A percentile compares a stretch with the other conserved stretches of the same genome.
Conservation (phyloP, 2,329 filamentous ascomycete species). For the Cladosporium cucumerinum region DNA sequence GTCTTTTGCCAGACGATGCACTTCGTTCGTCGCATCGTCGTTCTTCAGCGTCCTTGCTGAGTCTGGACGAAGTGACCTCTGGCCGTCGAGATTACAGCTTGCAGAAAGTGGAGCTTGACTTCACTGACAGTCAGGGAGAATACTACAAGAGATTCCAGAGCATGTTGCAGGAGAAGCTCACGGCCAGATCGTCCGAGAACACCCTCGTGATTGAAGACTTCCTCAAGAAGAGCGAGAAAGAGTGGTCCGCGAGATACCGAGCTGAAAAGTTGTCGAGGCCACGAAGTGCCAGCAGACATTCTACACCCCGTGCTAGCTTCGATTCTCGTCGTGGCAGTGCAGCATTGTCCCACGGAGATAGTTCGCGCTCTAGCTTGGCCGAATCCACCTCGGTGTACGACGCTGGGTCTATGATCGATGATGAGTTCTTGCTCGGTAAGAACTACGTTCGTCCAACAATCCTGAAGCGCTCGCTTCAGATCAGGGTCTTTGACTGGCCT, state of each 20-base stretch:
- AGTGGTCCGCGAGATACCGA: slow-evolving; percentile 59
- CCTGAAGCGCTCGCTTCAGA: slow-evolving; percentile 56
- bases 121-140: slow-evolving; percentile 59
- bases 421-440: slow-evolving; percentile 42
- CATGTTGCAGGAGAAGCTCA: slow-evolving; percentile 50
- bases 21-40: neutral
- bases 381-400: slow-evolving; percentile 41
- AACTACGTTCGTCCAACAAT: slow-evolving; percentile 55
- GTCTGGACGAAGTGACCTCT: slow-evolving; percentile 1
- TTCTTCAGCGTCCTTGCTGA: neutral
- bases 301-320: slow-evolving; percentile 34
- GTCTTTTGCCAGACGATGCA: neutral
- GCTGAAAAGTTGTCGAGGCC: slow-evolving; percentile 55
- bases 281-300: slow-evolving; percentile 27
- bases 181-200: slow-evolving; percentile 53
- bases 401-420: neutral
- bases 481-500: slow-evolving; percentile 58
- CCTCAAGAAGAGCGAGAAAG: slow-evolving; percentile 60
- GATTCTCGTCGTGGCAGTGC: neutral
- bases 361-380: slow-evolving; percentile 34
- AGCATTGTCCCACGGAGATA: slow-evolving; percentile 14
- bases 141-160: slow-evolving; percentile 57
- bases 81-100: slow-evolving; percentile 20
- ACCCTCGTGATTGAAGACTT: slow-evolving; percentile 62
- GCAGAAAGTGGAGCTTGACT: slow-evolving; percentile 44